Conservation (phyloP, 352 stramenopile species). For the Phytopythium chamaehyphon region DNA sequence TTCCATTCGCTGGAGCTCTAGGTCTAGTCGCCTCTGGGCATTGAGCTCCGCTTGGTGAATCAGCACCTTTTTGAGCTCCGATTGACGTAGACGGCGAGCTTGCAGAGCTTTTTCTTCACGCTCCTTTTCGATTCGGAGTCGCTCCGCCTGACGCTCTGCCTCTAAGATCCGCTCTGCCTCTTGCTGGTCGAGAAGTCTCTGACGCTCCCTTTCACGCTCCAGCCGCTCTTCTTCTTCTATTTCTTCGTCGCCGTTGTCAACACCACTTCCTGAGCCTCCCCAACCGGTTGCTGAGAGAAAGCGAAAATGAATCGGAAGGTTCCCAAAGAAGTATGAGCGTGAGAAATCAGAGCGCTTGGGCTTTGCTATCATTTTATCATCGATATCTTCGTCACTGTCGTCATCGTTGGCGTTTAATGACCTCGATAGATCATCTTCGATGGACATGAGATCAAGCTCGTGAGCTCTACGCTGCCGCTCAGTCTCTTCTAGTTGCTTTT, state of each 20-base stretch:
- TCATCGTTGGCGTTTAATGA: constrained; percentile 21
- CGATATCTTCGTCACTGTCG: constrained; percentile 56
- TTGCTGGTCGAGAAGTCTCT: constrained; percentile 54
- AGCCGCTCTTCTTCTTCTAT: constrained; percentile 63
- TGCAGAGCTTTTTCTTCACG: constrained; percentile 55
- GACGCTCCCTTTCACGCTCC: constrained; percentile 47
- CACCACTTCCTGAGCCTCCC: constrained; percentile 40
- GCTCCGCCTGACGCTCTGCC: constrained; percentile 46
- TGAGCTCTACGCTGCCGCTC: constrained; percentile 8
- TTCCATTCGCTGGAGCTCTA: constrained; percentile 21
- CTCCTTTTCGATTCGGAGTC: constrained; percentile 52
- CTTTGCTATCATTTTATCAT: constrained; percentile 26
- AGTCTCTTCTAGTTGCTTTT: constrained; percentile 10
- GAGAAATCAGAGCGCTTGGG: constrained; percentile 68
- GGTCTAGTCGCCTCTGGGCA: constrained; percentile 26
- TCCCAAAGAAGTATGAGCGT: constrained; percentile 67
- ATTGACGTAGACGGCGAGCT: constrained; percentile 38
- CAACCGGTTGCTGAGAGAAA: constrained; percentile 42
- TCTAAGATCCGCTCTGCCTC: constrained; percentile 57
- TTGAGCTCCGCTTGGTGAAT: constrained; percentile 52
- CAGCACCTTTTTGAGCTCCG: constrained; percentile 25
- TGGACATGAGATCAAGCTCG: constrained; percentile 24
- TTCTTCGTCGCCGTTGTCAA: constrained; percentile 75
- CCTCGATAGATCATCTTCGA: constrained; percentile 32
- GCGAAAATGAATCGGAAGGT: constrained; percentile 40